Evolutionary conservation across 805 yeast species (phyloP), one percentile per base, ranked within the genome.

Genomic region (Spathaspora girioi): DNA sequence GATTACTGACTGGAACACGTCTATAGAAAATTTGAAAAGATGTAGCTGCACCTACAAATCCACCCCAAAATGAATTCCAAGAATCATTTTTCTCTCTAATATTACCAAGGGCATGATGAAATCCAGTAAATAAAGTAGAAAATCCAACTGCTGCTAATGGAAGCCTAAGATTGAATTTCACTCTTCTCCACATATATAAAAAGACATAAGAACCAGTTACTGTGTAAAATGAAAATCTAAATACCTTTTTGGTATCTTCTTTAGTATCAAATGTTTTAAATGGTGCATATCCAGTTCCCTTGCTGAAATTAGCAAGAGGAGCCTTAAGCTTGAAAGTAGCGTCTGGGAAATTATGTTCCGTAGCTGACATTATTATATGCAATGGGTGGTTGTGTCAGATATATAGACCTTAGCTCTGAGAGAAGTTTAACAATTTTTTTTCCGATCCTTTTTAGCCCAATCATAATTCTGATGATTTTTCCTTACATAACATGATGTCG

Each of bases 21-120:
- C 65, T 69, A 52, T 78, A 73, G 58, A 82, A 69, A 35, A 35
- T n/a, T 35, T 35, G 40, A 15, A 11, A 35, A 35, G 8, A 15
- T n/a, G 40, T 35, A 50, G 70, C 69, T 19, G 71, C 70, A 43
- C 79, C 78, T 52, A 83, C 87, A 15, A 46, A 35, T 3, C 40
- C 40, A 17, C 81, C 80, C 87, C 88, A 83, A 60, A 82, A 77
- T 17, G 81, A 77, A 65, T 84, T 85, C 71, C 80, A 69, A 14
- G 83, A 83, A 60, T 84, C 87, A 59, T 81, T 82, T 62, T 74
- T 77, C 64, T 81, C 83, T 61, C 88, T 75, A 59, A 86, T 66
- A 65, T 86, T 85, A 55, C 86, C 75, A 32, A 80, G 55, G 5
- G 54, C 49, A 17, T 43, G 32, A 26, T 48, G 46, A 20, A 80